Evolutionary conservation across 306 rosid genomes (phyloP).

Genomic region (Quillaja saponaria): DNA sequence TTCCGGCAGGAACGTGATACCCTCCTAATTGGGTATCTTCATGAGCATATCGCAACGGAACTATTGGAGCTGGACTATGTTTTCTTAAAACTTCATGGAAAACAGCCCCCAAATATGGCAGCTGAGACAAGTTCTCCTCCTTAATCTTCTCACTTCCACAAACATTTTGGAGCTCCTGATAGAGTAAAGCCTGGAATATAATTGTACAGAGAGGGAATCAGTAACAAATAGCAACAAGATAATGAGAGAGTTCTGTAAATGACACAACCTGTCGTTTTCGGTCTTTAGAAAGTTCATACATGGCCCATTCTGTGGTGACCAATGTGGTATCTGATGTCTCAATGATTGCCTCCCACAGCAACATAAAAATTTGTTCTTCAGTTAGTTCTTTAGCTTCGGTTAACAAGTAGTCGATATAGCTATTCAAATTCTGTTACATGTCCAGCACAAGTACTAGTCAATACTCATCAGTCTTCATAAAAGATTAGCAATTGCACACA

Average conservation of each 20-base stretch:
- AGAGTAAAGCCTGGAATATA: conserved; percentile 52
- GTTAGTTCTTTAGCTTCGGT: conserved; percentile 46
- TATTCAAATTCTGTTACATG: conserved; percentile 41
- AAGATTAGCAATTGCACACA: background rate
- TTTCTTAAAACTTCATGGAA: conserved; percentile 88
- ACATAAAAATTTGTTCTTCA: conserved; percentile 45
- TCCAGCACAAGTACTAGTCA: background rate
- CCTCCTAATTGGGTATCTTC: conserved; percentile 88
- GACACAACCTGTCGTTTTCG: conserved; percentile 38
- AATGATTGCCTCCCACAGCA: conserved; percentile 52
- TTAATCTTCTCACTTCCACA: conserved; percentile 59
- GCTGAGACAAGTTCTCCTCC: conserved; percentile 61
- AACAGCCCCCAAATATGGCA: conserved; percentile 73
- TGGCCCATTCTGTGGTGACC: conserved; percentile 57
- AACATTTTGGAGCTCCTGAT: conserved; percentile 45
- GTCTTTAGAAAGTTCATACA: conserved; percentile 53
- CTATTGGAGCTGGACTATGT: conserved; percentile 68
- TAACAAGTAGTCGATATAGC: conserved; percentile 47
- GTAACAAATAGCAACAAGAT: background rate
- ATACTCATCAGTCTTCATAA: background rate
- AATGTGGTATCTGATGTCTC: conserved; percentile 57
- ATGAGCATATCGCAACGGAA: conserved; percentile 72
- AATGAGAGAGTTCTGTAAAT: background rate
- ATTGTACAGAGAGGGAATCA: conserved; percentile 1
- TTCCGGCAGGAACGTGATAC: conserved; percentile 76